Evolutionary conservation across 78 protist genomes (phyloP), one percentile per base, ranked within the genome.

Genomic region (Polysphondylium violaceum): DNA sequence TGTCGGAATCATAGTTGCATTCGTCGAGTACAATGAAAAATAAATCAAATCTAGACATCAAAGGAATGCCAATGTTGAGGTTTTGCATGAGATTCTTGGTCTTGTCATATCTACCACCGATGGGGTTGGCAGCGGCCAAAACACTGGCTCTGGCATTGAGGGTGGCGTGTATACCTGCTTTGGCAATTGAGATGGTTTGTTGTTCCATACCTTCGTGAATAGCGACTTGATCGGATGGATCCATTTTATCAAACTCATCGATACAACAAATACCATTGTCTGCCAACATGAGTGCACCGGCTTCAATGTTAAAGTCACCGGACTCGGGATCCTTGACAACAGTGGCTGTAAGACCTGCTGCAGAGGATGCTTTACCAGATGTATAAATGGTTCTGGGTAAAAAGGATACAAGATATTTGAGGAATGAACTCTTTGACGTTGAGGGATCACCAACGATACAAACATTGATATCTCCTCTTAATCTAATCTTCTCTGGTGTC

Each of bases 181-280:
- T 99, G 56, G 99, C 96, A 68, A 99, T 98, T 25, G 99, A 96
- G 43, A 99, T 99, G 33, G 99, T 98, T 74, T 99, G 99, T 96
- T 99, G 99, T 55, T 99, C 99, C 99, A 99, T 99, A 11, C 99
- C 99, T 79, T 99, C 99, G 94, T 98, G 99, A 61, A 98, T 98
- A 31, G 99, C 99, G 9, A 98, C 97, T 67, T 98, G 99, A 93
- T 98, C 99, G 5, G 75, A 44, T 47, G 87, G 56, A 44, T 98
- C 98, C 99, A 98, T 99, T 89, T 98, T 98, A 69, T 99, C 99
- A 50, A 99, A 98, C 94, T 99, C 99, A 74, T 99, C 99, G 35
- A 99, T 99, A 93, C 99, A 99, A 92, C 99, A 98, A 23, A 99
- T 91, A 33, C 99, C 99, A 65, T 99, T 98, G 92, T 99, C 99